Evolutionary conservation across 768 basidiomycete species (phyloP).

Genomic region (Amanita subjunquillea): DNA sequence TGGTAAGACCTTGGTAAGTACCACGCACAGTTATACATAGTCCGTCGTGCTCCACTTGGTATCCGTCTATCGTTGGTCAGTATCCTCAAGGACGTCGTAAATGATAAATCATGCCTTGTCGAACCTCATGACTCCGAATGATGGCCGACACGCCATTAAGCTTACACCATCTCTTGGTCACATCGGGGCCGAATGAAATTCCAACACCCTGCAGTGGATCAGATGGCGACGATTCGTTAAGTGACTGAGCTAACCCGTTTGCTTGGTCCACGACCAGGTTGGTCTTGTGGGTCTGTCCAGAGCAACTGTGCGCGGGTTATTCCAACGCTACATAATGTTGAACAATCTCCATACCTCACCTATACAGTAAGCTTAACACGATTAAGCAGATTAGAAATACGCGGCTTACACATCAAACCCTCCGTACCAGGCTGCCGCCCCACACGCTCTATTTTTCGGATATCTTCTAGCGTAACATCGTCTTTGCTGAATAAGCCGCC

Average conservation of each 20-base stretch:
- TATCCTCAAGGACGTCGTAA: background rate
- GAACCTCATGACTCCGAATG: conserved; percentile 94
- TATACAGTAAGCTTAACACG: conserved; percentile 12
- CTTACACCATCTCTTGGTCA: conserved; percentile 83
- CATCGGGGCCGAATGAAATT: conserved; percentile 91
- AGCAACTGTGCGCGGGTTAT: conserved; percentile 43
- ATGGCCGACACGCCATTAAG: conserved; percentile 81
- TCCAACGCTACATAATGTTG: background rate
- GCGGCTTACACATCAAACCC: conserved; percentile 82
- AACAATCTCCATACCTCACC: conserved; percentile 46
- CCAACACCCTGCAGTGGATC: conserved; percentile 95
- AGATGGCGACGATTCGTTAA: conserved; percentile 7
- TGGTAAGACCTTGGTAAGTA: background rate
- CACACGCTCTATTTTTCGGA: conserved; percentile 79
- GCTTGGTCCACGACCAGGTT: conserved; percentile 85
- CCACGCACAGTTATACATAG: conserved; percentile 77
- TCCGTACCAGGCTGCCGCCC: conserved; percentile 90
- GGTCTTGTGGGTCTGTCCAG: conserved; percentile 94
- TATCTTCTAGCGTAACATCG: conserved; percentile 87
- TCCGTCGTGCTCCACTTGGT: conserved; percentile 90
- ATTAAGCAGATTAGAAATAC: conserved; percentile 6
- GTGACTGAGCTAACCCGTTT: conserved; percentile 60
- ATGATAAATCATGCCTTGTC: conserved; percentile 50
- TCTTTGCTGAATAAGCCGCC: conserved; percentile 96
- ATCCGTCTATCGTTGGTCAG: conserved; percentile 52